These are phyloP conservation scores for Magnusiomyces sp. DNA, from an alignment of 1,139 yeast genomes.

Conservation along the genomic window DNA sequence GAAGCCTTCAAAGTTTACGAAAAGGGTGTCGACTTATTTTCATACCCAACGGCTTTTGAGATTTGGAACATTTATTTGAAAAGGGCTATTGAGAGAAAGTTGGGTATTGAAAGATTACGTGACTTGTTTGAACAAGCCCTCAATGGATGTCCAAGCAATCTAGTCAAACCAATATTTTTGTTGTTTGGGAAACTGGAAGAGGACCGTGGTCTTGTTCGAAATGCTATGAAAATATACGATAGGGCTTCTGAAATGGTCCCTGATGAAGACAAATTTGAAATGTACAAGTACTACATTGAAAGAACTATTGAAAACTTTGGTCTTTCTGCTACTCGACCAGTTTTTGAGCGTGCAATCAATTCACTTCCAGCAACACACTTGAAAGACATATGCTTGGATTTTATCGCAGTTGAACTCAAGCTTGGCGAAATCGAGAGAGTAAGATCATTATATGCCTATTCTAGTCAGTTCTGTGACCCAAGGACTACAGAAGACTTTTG, in stretches of 20 bases:
- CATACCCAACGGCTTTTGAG: conserved; percentile 56
- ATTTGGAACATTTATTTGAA: conserved; percentile 65
- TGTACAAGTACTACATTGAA: conserved; percentile 31
- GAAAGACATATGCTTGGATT: conserved; percentile 31
- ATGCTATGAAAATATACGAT: conserved; percentile 38
- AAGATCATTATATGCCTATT: conserved; percentile 47
- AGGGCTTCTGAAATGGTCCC: conserved; percentile 35
- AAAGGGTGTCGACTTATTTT: conserved; percentile 52
- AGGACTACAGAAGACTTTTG: conserved; percentile 36
- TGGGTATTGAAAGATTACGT: conserved; percentile 51
- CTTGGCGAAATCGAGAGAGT: conserved; percentile 49
- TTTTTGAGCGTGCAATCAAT: conserved; percentile 40
- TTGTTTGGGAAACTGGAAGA: conserved; percentile 60
- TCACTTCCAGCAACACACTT: conserved; percentile 33
- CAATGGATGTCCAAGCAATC: conserved; percentile 41
- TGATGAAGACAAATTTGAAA: conserved; percentile 29
- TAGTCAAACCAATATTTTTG: conserved; percentile 42
- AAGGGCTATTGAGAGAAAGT: conserved; percentile 38
- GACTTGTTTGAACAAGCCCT: conserved; percentile 66
- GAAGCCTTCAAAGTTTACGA: conserved; percentile 60
- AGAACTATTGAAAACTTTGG: conserved; percentile 32
- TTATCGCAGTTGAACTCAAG: conserved; percentile 42
- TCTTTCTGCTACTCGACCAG: conserved; percentile 32
- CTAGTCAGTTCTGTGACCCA: conserved; percentile 42
- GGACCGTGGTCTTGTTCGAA: conserved; percentile 38